Evolutionary conservation across 768 basidiomycete species (phyloP), one percentile per base, ranked within the genome.

Genomic region (Dentipellis fragilis): DNA sequence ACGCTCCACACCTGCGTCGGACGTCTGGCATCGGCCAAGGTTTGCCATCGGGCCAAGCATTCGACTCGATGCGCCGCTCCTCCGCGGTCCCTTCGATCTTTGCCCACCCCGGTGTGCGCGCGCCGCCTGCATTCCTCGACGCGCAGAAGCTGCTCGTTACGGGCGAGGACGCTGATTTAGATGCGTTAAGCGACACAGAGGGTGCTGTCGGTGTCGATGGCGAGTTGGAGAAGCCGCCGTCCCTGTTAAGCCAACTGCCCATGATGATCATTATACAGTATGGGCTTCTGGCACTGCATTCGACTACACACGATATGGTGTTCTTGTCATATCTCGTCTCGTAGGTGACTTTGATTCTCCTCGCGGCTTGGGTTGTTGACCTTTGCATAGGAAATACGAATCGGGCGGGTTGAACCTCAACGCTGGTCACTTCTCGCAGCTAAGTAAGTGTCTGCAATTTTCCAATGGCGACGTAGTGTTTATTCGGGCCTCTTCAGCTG

Each of bases 321-420:
- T 90, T 96, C 73, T 80, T 94, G 67, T 89, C 89, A 2, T 95
- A 94, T 71, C 83, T 94, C 22, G 89, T 93, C 51, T 84, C 88
- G 88, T 89, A 64, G 72, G 86, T 78, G 37, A 54, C 36, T 51
- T 40, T 4, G 6, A 29, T 49, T 52, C n/a, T 54, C 6, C 19
- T 11, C 29, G 6, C 29, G 6, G 29, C 29, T 29, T 6, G 29
- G 45, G 49, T 4, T 17, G 36, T 34, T 49, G 60, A 17, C 16
- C 53, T 10, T 7, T 56, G 22, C 54, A 38, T 66, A 94, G 90
- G 12, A 83, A 87, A 62, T 90, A 90, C 65, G 74, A 80, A 17
- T 76, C 83, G 6, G 94, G 94, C n/a, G 96, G 96, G 1, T 71
- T 99, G 59, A 93, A 91, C 56, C 75, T 99, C 54, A 87, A 86